Base-by-base conservation (phyloP, 108 stramenopile species). In the Pseudonitzschia multiseries region DNA sequence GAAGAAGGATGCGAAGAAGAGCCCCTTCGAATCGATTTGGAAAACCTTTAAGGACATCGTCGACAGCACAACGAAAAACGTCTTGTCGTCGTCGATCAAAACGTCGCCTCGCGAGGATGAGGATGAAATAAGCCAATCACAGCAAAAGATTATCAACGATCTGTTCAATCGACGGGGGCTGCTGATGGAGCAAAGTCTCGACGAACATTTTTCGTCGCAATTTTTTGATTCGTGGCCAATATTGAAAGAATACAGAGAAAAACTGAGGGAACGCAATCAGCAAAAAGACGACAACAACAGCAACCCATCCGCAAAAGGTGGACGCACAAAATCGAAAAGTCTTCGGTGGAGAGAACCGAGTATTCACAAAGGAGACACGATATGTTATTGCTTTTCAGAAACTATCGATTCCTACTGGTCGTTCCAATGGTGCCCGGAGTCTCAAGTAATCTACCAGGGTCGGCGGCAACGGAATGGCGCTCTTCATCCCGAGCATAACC, bases 361-460 rank as follows among this genome's bases (percentile, higher is more conserved):
- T 50, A 4, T 12, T 10, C 24, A 15, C 8, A 69, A 15, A 0
- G 62, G 51, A 32, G 33, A 24, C 12, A 28, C 66, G 6, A 13
- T 36, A 18, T 79, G 78, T 41, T 62, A 69, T 48, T 79, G 65
- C 57, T 79, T 64, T 63, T 70, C 53, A 14, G 71, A 79, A 50
- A 63, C 33, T 21, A 9, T 26, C 33, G 54, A 27, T 43, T 33
- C 80, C 43, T 74, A 72, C 48, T 81, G 81, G 81, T 65, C 72
- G n/a, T 81, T 68, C 65, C 57, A 74, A 56, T 81, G 76, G 76
- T 81, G 81, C 65, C 81, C 67, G 2, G 46, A 70, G n/a, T 2
- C 18, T 2, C 44, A 53, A 40, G 15, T 33, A 4, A 43, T 81
- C 3, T 41, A 68, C 27, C 76, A 81, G 60, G 79, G 74, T 31